Evolutionary conservation across 1,284 basidiomycete species (phyloP).

Genomic region (Leccinum solheimii): DNA sequence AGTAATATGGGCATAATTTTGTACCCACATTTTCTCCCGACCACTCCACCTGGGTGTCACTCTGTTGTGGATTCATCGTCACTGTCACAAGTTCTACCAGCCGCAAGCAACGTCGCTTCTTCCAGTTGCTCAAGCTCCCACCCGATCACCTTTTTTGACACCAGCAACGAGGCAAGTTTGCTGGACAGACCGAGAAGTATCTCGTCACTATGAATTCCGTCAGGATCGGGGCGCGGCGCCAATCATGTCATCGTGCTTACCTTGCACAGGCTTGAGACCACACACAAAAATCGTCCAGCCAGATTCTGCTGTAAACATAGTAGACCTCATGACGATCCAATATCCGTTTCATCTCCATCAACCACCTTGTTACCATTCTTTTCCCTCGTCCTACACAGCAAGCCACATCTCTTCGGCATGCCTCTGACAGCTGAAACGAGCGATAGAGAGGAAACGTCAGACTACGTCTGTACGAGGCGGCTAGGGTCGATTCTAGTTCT

Average conservation of each 20-base stretch:
- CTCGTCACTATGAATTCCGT: constrained; percentile 50
- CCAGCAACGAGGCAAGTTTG: constrained; percentile 39
- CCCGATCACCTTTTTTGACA: constrained; percentile 58
- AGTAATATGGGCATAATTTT: not conserved
- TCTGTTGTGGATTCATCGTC: constrained; percentile 50
- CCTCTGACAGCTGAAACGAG: constrained; percentile 68
- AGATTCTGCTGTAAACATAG: constrained; percentile 79
- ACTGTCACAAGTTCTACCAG: constrained; percentile 49
- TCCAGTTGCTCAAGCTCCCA: constrained; percentile 74
- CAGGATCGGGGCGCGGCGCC: not conserved
- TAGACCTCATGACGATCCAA: constrained; percentile 80
- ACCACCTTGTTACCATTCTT: constrained; percentile 57
- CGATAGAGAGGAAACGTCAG: constrained; percentile 76
- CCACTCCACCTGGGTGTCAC: constrained; percentile 14
- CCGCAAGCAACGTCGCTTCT: constrained; percentile 45
- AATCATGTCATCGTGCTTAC: constrained; percentile 38
- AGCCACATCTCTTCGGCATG: constrained; percentile 64
- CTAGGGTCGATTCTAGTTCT: constrained; percentile 53
- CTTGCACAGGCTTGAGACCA: constrained; percentile 67
- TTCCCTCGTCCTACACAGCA: constrained; percentile 58
- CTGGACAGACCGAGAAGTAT: constrained; percentile 47
- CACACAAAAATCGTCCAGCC: constrained; percentile 77
- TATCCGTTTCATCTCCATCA: constrained; percentile 68
- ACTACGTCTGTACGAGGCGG: constrained; percentile 67
- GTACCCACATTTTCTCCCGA: not conserved